These are phyloP conservation scores for Hypoxylon crocopeplum DNA, from an alignment of 495 filamentous ascomycete genomes.

Conservation along the genomic window DNA sequence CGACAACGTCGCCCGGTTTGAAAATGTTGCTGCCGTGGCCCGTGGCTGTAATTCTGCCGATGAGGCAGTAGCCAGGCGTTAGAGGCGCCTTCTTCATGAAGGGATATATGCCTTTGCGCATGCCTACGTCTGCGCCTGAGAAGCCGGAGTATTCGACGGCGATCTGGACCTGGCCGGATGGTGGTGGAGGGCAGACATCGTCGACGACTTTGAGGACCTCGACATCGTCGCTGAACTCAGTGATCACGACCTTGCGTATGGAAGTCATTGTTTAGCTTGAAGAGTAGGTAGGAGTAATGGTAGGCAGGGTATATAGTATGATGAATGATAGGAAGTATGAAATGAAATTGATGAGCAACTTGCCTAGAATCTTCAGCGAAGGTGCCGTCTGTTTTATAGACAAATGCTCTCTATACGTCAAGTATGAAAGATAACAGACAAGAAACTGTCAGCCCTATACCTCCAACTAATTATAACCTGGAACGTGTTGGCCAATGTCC, in stretches of 20 bases:
- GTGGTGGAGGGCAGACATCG: conserved; percentile 37
- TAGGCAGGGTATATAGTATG: too few relatives aligned
- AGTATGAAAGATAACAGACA: too few relatives aligned
- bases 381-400: too few relatives aligned
- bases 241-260: conserved; percentile 53
- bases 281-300: too few relatives aligned
- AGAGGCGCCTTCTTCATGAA: conserved; percentile 48
- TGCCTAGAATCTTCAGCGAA: too few relatives aligned
- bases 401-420: too few relatives aligned
- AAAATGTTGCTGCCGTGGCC: conserved; percentile 40
- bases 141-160: conserved; percentile 50
- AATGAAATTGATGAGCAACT: too few relatives aligned
- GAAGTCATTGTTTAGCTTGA: conserved; percentile 23
- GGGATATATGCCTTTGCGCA: conserved; percentile 51
- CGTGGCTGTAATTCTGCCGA: conserved; percentile 43
- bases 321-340: too few relatives aligned
- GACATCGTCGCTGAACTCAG: conserved; percentile 44
- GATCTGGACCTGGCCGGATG: conserved; percentile 48
- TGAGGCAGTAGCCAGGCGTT: conserved; percentile 51
- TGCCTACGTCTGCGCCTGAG: conserved; percentile 50
- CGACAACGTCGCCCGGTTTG: conserved; percentile 44
- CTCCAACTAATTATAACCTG: too few relatives aligned
- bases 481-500: too few relatives aligned
- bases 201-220: conserved; percentile 43
- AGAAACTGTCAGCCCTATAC: too few relatives aligned